These are phyloP conservation scores for Fusarium mexicanum DNA, from an alignment of 2,329 filamentous ascomycete species.

Conservation along the genomic window DNA sequence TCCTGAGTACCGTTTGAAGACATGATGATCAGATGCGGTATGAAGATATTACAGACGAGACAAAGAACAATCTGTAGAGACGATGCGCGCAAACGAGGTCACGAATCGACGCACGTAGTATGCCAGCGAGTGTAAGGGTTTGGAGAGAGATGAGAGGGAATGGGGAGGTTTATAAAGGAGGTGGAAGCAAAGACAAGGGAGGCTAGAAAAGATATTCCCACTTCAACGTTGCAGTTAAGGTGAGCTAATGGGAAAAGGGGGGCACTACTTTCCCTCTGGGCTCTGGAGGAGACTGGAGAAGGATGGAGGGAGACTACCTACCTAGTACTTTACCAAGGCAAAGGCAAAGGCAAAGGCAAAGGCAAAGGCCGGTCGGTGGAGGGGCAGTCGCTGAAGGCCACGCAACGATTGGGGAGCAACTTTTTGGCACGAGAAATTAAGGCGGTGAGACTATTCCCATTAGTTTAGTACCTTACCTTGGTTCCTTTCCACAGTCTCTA, in stretches of 20 bases:
- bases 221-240: slow-evolving; percentile 34
- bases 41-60: slow-evolving; percentile 26
- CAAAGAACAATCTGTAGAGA: slow-evolving; percentile 24
- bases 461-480: neutral
- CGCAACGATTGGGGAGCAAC: slow-evolving; percentile 33
- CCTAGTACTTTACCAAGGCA: neutral
- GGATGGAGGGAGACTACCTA: neutral
- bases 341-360: neutral
- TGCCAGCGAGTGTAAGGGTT: slow-evolving; percentile 33
- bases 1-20: slow-evolving; percentile 45
- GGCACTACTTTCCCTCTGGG: slow-evolving; percentile 13
- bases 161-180: slow-evolving; percentile 38
- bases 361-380: slow-evolving; percentile 19
- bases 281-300: slow-evolving; percentile 13
- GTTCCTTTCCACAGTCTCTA: neutral
- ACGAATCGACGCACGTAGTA: slow-evolving; percentile 36
- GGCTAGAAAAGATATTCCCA: slow-evolving; percentile 39
- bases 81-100: slow-evolving; percentile 37
- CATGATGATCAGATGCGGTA: slow-evolving; percentile 35
- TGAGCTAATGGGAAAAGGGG: slow-evolving; percentile 28
- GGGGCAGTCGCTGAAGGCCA: slow-evolving; percentile 35
- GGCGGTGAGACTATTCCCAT: slow-evolving; percentile 41
- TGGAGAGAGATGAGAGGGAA: slow-evolving; percentile 12
- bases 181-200: slow-evolving; percentile 26
- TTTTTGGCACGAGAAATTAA: slow-evolving; percentile 37